These are phyloP conservation scores for Acanthamoeba polyphaga DNA, from an alignment of 208 protist species.

Conservation along the genomic window DNA sequence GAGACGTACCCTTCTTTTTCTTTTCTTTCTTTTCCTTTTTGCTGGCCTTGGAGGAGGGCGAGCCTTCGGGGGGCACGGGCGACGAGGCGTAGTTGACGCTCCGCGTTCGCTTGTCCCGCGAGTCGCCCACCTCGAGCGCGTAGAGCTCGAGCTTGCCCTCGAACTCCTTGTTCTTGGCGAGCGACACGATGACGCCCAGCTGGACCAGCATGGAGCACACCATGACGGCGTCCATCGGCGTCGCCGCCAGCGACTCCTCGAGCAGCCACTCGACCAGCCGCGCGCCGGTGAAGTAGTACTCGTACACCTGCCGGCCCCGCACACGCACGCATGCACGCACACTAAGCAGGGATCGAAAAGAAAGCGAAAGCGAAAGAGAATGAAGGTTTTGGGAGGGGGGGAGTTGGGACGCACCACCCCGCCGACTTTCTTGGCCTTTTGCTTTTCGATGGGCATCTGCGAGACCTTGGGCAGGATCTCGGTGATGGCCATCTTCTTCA, in stretches of 20 bases:
- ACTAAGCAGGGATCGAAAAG: not conserved
- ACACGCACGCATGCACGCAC: not conserved
- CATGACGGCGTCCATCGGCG: constrained; percentile 55
- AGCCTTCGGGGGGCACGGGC: not conserved
- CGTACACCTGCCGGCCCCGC: not conserved
- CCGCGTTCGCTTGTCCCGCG: not conserved
- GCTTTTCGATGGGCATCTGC: constrained; percentile 34
- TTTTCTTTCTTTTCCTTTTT: constrained; percentile 47
- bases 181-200: constrained; percentile 17
- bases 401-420: not conserved
- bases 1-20: constrained; percentile 26
- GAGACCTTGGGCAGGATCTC: constrained; percentile 32
- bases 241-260: constrained; percentile 50
- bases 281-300: constrained; percentile 61
- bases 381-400: not conserved
- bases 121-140: constrained; percentile 19
- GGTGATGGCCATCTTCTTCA: constrained; percentile 64
- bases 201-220: constrained; percentile 31
- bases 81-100: constrained; percentile 26
- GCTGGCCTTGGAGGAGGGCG: not conserved
- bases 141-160: constrained; percentile 64
- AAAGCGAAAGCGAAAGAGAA: not conserved
- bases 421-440: constrained; percentile 44
- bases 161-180: constrained; percentile 38
- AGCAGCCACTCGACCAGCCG: constrained; percentile 32